A percentile compares a stretch with the other conserved stretches of the same genome.
Conservation (phyloP, 768 basidiomycete species). For the Serendipita sp. region DNA sequence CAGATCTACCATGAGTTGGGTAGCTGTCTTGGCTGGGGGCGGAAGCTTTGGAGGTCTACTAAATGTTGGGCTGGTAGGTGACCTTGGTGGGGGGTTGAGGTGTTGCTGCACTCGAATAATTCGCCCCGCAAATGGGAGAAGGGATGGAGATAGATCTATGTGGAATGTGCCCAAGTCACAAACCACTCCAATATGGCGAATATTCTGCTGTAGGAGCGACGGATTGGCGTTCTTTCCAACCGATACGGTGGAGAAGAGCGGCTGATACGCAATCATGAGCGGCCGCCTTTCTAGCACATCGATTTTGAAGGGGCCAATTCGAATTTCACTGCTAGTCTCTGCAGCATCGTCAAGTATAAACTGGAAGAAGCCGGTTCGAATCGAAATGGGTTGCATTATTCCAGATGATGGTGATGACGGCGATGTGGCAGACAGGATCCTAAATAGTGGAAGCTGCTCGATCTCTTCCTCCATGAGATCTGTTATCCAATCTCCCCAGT, state of each 20-base stretch:
- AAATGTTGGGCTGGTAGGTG: conserved; percentile 2
- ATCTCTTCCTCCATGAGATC: background rate
- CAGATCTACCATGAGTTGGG: background rate
- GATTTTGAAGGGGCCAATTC: background rate
- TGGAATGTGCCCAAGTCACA: conserved; percentile 1
- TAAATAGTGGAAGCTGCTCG: conserved; percentile 3
- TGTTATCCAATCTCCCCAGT: background rate
- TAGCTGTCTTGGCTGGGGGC: background rate
- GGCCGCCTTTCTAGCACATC: background rate
- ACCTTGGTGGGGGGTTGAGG: background rate
- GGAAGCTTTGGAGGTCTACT: background rate
- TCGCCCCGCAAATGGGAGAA: background rate
- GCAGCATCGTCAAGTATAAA: background rate
- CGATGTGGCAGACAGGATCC: background rate
- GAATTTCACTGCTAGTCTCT: background rate
- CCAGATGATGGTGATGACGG: background rate
- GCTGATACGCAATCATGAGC: background rate
- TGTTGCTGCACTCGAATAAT: background rate
- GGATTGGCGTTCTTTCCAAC: background rate
- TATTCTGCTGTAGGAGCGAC: background rate
- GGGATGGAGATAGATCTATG: background rate
- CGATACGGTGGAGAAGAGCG: background rate
- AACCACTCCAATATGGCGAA: background rate
- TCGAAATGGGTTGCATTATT: conserved; percentile 1
- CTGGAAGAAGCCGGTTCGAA: background rate